Percentiles rank a stretch among this genome's conserved stretches.
Evolutionary conservation across 306 rosid genomes (phyloP).

Genomic region (Leucaena leucocephala): DNA sequence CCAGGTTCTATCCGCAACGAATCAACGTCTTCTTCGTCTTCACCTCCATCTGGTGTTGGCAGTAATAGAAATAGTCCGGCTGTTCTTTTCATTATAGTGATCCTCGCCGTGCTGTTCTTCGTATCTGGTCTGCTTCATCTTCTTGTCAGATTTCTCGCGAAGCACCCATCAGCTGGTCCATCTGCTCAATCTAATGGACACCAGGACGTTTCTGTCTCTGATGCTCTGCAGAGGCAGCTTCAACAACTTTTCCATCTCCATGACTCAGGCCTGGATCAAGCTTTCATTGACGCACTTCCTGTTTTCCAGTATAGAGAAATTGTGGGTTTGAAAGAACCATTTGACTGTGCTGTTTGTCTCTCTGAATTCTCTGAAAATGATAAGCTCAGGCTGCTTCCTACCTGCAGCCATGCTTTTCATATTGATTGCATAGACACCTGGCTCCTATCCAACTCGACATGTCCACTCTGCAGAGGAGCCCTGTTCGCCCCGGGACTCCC

Average conservation of each 20-base stretch:
- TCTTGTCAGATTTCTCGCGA: conserved; percentile 90
- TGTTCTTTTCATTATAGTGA: conserved; percentile 89
- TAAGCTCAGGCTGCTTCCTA: conserved; percentile 87
- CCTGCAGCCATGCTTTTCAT: conserved; percentile 98
- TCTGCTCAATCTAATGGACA: conserved; percentile 62
- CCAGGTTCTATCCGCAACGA: conserved; percentile 51
- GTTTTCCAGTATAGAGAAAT: conserved; percentile 91
- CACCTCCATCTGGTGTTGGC: conserved; percentile 53
- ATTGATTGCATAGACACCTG: conserved; percentile 93
- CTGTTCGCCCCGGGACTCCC: conserved; percentile 66
- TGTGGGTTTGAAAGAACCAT: conserved; percentile 85
- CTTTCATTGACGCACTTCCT: conserved; percentile 96
- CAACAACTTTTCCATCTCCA: conserved; percentile 97
- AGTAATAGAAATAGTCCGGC: conserved; percentile 90
- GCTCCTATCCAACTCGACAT: conserved; percentile 89
- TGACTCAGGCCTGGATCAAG: conserved; percentile 96
- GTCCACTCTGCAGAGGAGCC: conserved; percentile 94
- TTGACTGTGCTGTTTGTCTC: conserved; percentile 95
- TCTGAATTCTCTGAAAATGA: conserved; percentile 88
- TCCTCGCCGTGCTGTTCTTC: conserved; percentile 88
- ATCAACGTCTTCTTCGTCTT: conserved; percentile 43
- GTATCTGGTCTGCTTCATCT: conserved; percentile 93
- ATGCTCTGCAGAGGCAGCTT: conserved; percentile 92
- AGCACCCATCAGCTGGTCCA: conserved; percentile 72
- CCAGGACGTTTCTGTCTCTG: conserved; percentile 79